These are phyloP conservation scores for Dictyostelium intermedium DNA, from an alignment of 78 protist species.

Conservation along the genomic window DNA sequence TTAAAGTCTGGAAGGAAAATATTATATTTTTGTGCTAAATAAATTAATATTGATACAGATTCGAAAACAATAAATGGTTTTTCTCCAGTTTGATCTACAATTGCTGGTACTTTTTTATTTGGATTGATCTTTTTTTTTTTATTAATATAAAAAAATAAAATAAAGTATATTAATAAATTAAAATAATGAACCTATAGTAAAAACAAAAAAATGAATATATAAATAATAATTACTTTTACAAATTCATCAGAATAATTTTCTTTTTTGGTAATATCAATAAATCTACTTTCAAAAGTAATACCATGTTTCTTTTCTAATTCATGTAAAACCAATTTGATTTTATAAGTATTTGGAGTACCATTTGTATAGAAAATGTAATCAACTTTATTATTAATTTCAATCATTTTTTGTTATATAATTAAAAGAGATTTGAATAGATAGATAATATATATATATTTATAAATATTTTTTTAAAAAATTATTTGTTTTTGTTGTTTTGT, in stretches of 20 bases:
- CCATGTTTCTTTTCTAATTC: background rate
- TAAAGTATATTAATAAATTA: background rate
- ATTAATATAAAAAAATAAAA: background rate
- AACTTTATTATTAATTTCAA: background rate
- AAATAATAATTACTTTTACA: background rate
- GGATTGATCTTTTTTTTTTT: constrained; percentile 12
- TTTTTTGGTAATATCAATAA: background rate
- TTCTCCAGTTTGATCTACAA: background rate
- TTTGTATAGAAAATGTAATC: background rate
- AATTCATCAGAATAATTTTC: constrained; percentile 15
- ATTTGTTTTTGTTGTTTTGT: too few species aligned
- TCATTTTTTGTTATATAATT: too few species aligned
- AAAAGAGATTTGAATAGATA: too few species aligned
- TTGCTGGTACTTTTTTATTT: constrained; percentile 43
- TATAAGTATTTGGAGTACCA: background rate
- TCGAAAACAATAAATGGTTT: constrained; percentile 14
- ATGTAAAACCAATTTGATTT: background rate
- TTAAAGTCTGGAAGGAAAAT: background rate
- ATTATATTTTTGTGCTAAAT: constrained; percentile 5
- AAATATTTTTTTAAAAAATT: too few species aligned
- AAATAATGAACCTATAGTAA: too few species aligned
- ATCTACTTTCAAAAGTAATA: background rate
- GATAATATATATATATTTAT: too few species aligned
- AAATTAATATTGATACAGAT: background rate
- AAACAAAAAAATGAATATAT: too few species aligned